Conservation (phyloP, 352 stramenopile genomes). For the Pythium graminicola region DNA sequence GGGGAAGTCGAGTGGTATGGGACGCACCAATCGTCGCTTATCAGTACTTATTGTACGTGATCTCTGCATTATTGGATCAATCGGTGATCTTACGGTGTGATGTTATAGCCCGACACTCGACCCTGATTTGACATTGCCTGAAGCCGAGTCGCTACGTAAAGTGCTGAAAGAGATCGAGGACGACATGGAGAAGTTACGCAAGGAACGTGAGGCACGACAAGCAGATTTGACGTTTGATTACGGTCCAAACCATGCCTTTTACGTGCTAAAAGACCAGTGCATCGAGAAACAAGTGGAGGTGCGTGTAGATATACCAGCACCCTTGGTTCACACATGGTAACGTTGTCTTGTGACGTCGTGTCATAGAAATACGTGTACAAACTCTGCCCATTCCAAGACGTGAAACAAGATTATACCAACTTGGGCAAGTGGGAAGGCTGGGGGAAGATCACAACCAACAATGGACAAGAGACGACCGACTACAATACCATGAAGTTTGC, state of each 20-base stretch:
- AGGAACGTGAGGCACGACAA: slow-evolving; percentile 36
- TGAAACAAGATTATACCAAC: slow-evolving; percentile 73
- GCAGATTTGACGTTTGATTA: slow-evolving; percentile 49
- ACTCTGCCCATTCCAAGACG: slow-evolving; percentile 73
- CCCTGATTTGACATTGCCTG: slow-evolving; percentile 37
- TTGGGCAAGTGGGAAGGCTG: slow-evolving; percentile 75
- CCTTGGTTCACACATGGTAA: too few relatives aligned
- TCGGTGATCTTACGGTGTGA: not conserved
- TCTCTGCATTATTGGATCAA: not conserved
- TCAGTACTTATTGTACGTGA: slow-evolving; percentile 69
- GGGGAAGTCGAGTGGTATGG: slow-evolving; percentile 53
- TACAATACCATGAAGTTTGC: slow-evolving; percentile 69
- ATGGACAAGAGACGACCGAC: slow-evolving; percentile 16
- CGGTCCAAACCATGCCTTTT: slow-evolving; percentile 65
- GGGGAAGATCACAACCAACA: slow-evolving; percentile 16
- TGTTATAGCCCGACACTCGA: slow-evolving; percentile 49
- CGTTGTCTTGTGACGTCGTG: too few relatives aligned
- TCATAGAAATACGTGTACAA: slow-evolving; percentile 89
- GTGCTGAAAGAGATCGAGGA: slow-evolving; percentile 58
- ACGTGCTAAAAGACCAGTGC: slow-evolving; percentile 67
- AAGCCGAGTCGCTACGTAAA: slow-evolving; percentile 65
- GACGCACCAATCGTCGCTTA: slow-evolving; percentile 62
- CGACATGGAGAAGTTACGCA: slow-evolving; percentile 50
- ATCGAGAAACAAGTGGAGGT: slow-evolving; percentile 75
- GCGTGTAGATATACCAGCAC: too few relatives aligned